phyloP scores from a whole-genome alignment of 345 rosid species.

The Eutrema heterophyllum region DNA sequence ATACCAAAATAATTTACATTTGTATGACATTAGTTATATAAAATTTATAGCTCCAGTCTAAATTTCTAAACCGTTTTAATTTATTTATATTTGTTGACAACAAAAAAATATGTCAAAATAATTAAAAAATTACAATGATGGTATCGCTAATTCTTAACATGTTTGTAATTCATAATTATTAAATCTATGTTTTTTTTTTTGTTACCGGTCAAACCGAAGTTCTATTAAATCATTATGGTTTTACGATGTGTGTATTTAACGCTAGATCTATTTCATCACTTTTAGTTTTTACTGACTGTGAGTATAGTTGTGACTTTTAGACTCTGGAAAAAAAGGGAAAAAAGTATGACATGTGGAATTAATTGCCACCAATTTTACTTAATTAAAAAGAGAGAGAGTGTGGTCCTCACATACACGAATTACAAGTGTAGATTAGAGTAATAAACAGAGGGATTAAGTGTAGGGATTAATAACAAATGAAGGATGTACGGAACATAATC shows the following conservation, averaged over 20 bases:
- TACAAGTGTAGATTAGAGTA: not conserved
- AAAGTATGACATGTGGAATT: conserved; percentile 1
- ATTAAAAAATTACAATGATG: not conserved
- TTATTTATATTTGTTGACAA: too few relatives aligned
- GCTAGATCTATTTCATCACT: not conserved
- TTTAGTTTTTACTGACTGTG: not conserved
- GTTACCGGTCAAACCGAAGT: not conserved
- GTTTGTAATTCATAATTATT: not conserved
- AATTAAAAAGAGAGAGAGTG: not conserved
- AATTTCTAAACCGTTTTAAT: too few relatives aligned
- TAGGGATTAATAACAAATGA: not conserved
- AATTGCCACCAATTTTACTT: not conserved
- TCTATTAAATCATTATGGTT: not conserved
- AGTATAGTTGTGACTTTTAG: not conserved
- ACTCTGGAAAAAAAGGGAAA: not conserved
- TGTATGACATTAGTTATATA: too few relatives aligned
- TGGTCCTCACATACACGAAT: conserved; percentile 4
- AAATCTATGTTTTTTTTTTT: not conserved
- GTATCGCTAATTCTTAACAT: not conserved
- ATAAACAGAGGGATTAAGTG: not conserved
- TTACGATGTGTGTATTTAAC: not conserved
- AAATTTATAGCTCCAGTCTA: too few relatives aligned
- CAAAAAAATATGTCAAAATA: not conserved
- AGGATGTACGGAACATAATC: not conserved
- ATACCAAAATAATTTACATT: too few relatives aligned